Evolutionary conservation across 208 protist species (phyloP), one percentile per base, ranked within the genome.

Genomic region (Plasmodiophora brassicae): DNA sequence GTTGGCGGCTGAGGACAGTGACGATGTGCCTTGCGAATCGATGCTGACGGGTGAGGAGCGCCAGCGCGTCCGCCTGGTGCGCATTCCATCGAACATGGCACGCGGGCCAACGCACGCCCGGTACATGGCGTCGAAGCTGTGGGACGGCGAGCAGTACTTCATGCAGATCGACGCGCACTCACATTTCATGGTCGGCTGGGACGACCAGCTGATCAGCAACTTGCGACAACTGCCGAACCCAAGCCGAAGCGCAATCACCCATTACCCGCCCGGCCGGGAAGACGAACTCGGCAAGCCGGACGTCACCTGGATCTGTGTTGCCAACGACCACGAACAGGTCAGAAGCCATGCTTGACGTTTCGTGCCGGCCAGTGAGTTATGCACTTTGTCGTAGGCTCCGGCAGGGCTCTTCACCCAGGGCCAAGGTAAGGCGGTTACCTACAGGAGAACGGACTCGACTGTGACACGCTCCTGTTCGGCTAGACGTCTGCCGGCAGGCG

Each of bases 121-220:
- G 32, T 78, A 78, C n/a, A 78, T 78, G 32, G 65, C 65, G 14
- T 78, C 65, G 65, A 78, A 78, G n/a, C 65, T 78, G 10, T 78
- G 65, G 65, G 41, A 78, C 65, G 65, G 65, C 20, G 65, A 78
- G 65, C 14, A 78, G 65, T 5, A 5, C n/a, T 78, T 36, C 41
- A 78, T 32, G 5, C 65, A 78, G n/a, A 32, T 78, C n/a, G 65
- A 78, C 41, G 65, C 65, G 10, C 65, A 78, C 41, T 78, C 65
- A 38, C 41, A 38, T n/a, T 78, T 78, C 65, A 38, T 38, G 32
- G 32, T 5, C 5, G 5, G 41, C 65, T 78, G 65, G 65, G 65
- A 78, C n/a, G 20, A n/a, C 10, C 41, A 44, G n/a, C 65, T 78
- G n/a, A 36, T 78, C n/a, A 38, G 5, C 5, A 78, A 78, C n/a